Conservation (phyloP, 2,329 filamentous ascomycete genomes). For the Penicillium sclerotigenum region DNA sequence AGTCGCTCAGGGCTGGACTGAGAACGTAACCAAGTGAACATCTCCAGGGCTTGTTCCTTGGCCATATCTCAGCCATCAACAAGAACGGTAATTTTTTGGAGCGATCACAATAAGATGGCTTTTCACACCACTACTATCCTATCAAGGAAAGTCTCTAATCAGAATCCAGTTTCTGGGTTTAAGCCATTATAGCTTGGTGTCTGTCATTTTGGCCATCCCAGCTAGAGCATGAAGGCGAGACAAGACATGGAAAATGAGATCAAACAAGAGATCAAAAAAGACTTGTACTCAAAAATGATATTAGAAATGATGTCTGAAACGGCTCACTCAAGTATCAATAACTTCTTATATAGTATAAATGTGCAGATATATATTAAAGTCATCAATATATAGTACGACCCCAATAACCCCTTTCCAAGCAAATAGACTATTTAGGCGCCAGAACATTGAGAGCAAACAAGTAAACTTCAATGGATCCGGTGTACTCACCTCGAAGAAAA, state of each 20-base stretch:
- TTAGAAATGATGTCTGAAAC: not conserved
- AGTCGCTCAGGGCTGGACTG: constrained; percentile 52
- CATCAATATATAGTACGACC: not conserved
- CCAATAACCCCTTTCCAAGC: not conserved
- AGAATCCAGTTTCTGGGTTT: not conserved
- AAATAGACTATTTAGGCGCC: not conserved
- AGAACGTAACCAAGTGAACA: constrained; percentile 79
- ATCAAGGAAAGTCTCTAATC: not conserved
- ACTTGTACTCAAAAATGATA: not conserved
- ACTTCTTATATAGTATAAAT: not conserved
- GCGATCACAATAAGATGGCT: not conserved
- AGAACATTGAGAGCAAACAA: not conserved
- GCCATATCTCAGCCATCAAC: not conserved
- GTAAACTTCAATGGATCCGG: not conserved
- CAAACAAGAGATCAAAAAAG: not conserved
- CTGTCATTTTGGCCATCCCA: not conserved
- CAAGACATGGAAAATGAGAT: not conserved
- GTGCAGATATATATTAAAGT: not conserved
- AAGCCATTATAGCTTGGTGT: not conserved
- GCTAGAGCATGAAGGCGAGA: not conserved
- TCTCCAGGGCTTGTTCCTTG: constrained; percentile 59
- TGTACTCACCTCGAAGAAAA: not conserved
- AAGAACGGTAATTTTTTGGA: not conserved
- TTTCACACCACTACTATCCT: not conserved
- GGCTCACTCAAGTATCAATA: not conserved